These are phyloP conservation scores for Scleroderma bovista DNA, from an alignment of 768 basidiomycete genomes.

Conservation along the genomic window DNA sequence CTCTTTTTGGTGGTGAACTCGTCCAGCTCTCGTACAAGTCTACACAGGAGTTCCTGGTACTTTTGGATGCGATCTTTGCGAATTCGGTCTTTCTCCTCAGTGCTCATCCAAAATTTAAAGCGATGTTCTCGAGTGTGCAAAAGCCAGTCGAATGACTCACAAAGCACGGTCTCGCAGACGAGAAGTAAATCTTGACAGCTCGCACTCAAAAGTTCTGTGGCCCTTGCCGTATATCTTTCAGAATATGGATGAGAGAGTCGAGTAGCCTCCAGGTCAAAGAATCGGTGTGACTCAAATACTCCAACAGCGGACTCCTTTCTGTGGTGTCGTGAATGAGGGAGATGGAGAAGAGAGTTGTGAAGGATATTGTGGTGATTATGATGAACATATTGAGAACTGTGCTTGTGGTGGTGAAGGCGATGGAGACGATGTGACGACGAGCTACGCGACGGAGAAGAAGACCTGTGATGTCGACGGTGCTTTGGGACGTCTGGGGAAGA, in stretches of 20 bases:
- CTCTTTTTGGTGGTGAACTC: slow-evolving; percentile 47
- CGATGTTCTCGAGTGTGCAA: slow-evolving; percentile 30
- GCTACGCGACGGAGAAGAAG: neutral
- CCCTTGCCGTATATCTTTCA: slow-evolving; percentile 37
- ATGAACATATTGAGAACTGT: slow-evolving; percentile 19
- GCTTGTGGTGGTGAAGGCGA: slow-evolving; percentile 9
- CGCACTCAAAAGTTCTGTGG: slow-evolving; percentile 40
- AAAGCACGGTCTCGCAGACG: slow-evolving; percentile 36
- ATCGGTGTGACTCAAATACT: slow-evolving; percentile 67
- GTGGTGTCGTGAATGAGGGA: slow-evolving; percentile 27
- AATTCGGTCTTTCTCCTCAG: slow-evolving; percentile 23
- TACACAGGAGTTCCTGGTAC: slow-evolving; percentile 32
- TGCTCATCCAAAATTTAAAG: slow-evolving; percentile 33
- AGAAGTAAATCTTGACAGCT: slow-evolving; percentile 52
- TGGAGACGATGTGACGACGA: slow-evolving; percentile 8
- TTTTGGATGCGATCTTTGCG: slow-evolving; percentile 32
- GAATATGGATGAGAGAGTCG: slow-evolving; percentile 45
- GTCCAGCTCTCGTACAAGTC: slow-evolving; percentile 35
- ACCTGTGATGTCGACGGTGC: neutral
- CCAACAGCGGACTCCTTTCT: slow-evolving; percentile 55
- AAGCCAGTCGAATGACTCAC: slow-evolving; percentile 48
- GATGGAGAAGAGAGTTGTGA: slow-evolving; percentile 36
- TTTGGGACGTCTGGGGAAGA: slow-evolving; percentile 21
- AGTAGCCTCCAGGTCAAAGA: slow-evolving; percentile 60
- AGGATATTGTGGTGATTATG: slow-evolving; percentile 30